phyloP scores from a whole-genome alignment of 352 stramenopile genomes.

The Pythium plurisporium region DNA sequence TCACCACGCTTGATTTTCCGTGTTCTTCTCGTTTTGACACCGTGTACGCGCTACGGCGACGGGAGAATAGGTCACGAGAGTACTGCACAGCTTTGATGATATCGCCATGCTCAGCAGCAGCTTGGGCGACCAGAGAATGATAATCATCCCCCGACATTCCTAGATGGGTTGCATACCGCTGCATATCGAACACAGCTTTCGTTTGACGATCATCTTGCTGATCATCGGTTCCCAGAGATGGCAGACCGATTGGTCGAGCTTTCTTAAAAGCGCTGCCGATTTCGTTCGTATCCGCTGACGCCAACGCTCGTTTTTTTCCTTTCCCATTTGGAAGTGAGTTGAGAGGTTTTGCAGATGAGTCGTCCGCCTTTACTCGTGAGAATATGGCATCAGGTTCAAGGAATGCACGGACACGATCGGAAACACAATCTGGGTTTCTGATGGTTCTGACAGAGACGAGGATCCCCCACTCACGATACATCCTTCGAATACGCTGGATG shows the following conservation, averaged over 20 bases:
- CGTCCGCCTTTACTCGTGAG: background rate
- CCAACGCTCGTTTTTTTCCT: conserved; percentile 22
- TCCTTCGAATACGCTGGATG: conserved; percentile 30
- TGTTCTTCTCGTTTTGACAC: background rate
- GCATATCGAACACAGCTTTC: conserved; percentile 40
- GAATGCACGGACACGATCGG: conserved; percentile 36
- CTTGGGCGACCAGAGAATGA: conserved; percentile 33
- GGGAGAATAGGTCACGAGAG: conserved; percentile 51
- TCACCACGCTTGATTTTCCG: background rate
- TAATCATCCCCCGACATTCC: conserved; percentile 36
- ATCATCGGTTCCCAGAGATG: conserved; percentile 8
- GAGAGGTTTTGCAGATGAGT: background rate
- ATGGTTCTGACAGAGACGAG: conserved; percentile 52
- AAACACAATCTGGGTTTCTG: conserved; percentile 35
- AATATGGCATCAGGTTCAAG: conserved; percentile 51
- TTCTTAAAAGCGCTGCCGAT: conserved; percentile 4
- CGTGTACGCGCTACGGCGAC: conserved; percentile 4
- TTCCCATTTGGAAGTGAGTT: conserved; percentile 1
- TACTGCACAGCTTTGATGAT: conserved; percentile 50
- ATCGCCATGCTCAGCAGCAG: conserved; percentile 36
- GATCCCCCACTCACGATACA: conserved; percentile 36
- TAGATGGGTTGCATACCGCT: conserved; percentile 43
- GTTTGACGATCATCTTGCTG: conserved; percentile 37
- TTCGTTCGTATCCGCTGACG: background rate
- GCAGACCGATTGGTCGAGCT: background rate